phyloP scores from a whole-genome alignment of 805 yeast species.

The Schwanniomyces sp. region DNA sequence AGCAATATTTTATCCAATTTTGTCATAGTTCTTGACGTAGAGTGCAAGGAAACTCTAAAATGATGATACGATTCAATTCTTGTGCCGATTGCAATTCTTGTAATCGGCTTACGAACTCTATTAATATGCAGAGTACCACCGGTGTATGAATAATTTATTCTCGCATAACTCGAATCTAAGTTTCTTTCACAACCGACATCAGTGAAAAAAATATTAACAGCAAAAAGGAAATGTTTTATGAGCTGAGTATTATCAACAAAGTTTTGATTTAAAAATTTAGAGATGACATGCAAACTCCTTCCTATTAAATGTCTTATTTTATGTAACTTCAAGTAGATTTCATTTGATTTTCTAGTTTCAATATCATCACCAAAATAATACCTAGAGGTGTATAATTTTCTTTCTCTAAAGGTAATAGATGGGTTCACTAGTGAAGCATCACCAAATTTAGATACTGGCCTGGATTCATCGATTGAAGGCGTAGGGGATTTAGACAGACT shows the following conservation, averaged over 20 bases:
- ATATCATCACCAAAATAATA: slow-evolving; percentile 62
- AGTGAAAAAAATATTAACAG: slow-evolving; percentile 72
- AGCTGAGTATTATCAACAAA: slow-evolving; percentile 65
- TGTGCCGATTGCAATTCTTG: slow-evolving; percentile 76
- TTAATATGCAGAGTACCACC: slow-evolving; percentile 62
- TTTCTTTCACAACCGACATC: slow-evolving; percentile 77
- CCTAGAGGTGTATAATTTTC: slow-evolving; percentile 61
- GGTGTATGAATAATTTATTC: slow-evolving; percentile 55
- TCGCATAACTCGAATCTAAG: slow-evolving; percentile 55
- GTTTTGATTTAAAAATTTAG: slow-evolving; percentile 43
- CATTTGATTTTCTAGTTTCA: slow-evolving; percentile 38
- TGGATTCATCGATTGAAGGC: slow-evolving; percentile 29
- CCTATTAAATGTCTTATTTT: slow-evolving; percentile 61
- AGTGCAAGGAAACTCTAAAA: slow-evolving; percentile 67
- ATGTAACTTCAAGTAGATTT: slow-evolving; percentile 50
- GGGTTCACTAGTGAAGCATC: slow-evolving; percentile 52
- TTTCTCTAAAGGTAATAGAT: slow-evolving; percentile 54
- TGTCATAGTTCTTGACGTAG: slow-evolving; percentile 72
- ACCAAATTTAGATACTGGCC: slow-evolving; percentile 45
- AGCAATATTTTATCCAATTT: slow-evolving; percentile 62
- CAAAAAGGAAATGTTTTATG: slow-evolving; percentile 60
- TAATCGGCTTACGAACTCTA: slow-evolving; percentile 64
- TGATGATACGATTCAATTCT: slow-evolving; percentile 73
- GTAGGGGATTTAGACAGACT: slow-evolving; percentile 13
- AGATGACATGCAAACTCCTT: slow-evolving; percentile 58